Evolutionary conservation across 345 rosid genomes (phyloP), one percentile per base, ranked within the genome.

Genomic region (Bretschneidera sinensis): DNA sequence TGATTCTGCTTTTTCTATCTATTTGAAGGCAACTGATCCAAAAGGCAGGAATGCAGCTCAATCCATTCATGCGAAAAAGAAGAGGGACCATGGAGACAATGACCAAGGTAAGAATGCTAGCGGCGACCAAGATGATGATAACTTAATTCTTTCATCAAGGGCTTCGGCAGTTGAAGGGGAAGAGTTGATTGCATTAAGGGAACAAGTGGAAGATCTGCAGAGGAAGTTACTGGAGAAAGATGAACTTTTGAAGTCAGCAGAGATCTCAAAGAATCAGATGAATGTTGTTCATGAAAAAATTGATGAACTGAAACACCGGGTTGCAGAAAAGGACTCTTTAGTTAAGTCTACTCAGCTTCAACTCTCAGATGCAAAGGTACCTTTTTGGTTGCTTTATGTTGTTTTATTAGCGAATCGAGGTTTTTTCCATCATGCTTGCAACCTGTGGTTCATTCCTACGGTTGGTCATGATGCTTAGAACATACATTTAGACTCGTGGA

Each of bases 321-420:
- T 71, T 68, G 67, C 79, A 14, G 91, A 86, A 63, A 95, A 83
- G 77, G 92, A 91, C 22, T 73, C 80, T 21, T 53, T 86, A 57
- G 74, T 88, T 22, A 88, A 76, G 81, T 85, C 88, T 49, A 77
- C 76, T 57, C 96, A 85, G 68, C 64, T 66, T 58, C 95, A 91
- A 65, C 86, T 95, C 54, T 79, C 92, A 23, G 96, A 95, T 76
- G 82, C 91, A 23, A 95, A 91, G 99, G 99, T 92, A 63, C 50
- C 48, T 43, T 21, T 25, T 19, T 21, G 9, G 9, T 43, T 48
- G 6, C 11, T 58, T 43, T 52, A 21, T 43, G 28, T 50, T 43
- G 19, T 58, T 58, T 52, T 57, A 21, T 57, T 47, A 31, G 63
- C 45, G 21, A 19, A n/a, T 53, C 48, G 53, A 9, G 16, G 55